phyloP scores from a whole-genome alignment of 441 rosid genomes.

The Populus hybrid region DNA sequence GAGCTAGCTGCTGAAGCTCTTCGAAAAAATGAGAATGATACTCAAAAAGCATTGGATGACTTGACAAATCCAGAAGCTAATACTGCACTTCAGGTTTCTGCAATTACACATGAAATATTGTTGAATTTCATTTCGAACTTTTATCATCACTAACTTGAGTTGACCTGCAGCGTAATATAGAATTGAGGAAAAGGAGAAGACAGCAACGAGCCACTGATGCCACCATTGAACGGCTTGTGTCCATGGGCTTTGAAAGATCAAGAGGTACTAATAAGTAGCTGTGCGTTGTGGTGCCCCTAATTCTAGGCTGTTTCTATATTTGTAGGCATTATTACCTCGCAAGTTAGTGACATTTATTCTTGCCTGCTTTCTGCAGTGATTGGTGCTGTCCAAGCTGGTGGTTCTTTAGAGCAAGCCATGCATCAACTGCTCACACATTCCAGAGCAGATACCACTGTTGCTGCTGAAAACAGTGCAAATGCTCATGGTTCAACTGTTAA shows the following conservation, averaged over 20 bases:
- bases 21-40: slow-evolving; percentile 75
- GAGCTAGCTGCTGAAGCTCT: slow-evolving; percentile 84
- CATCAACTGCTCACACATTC: slow-evolving; percentile 40
- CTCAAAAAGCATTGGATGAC: slow-evolving; percentile 74
- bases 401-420: slow-evolving; percentile 45
- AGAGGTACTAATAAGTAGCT: slow-evolving; percentile 38
- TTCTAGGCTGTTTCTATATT: neutral
- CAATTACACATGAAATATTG: slow-evolving; percentile 9
- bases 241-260: slow-evolving; percentile 86
- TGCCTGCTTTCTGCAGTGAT: slow-evolving; percentile 34
- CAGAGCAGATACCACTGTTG: slow-evolving; percentile 17
- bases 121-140: neutral
- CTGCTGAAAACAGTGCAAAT: neutral
- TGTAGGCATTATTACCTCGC: neutral
- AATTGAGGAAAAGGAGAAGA: slow-evolving; percentile 68
- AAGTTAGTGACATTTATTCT: neutral
- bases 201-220: slow-evolving; percentile 31
- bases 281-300: neutral
- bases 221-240: slow-evolving; percentile 54
- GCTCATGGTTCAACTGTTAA: neutral
- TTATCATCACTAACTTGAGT: slow-evolving; percentile 8
- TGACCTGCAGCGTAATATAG: slow-evolving; percentile 52
- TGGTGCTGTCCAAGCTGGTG: slow-evolving; percentile 50
- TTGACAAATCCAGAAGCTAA: slow-evolving; percentile 67
- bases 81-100: slow-evolving; percentile 54